Evolutionary conservation across 495 filamentous ascomycete species (phyloP).

Genomic region (Physcia stellaris): DNA sequence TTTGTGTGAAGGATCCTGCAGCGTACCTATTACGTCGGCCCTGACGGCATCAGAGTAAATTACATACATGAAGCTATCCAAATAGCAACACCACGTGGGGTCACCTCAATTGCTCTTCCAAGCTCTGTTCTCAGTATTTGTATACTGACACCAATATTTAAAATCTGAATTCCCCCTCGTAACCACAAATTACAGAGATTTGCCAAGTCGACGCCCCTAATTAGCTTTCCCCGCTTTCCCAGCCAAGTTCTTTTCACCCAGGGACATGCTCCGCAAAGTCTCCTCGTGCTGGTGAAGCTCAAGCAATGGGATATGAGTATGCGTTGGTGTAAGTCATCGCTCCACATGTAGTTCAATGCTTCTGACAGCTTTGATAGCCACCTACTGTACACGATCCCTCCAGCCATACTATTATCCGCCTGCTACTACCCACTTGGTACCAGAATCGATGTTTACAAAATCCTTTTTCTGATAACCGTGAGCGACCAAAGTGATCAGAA

Average conservation of each 20-base stretch:
- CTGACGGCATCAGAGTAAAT: too few species aligned
- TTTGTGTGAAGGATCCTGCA: too few species aligned
- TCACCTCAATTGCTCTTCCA: too few species aligned
- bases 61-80: too few species aligned
- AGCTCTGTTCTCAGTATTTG: too few species aligned
- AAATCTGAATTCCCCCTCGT: too few species aligned
- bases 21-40: too few species aligned
- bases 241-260: not conserved
- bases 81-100: too few species aligned
- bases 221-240: constrained; percentile 10
- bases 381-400: constrained; percentile 53
- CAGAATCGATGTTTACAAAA: constrained; percentile 42
- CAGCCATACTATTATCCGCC: constrained; percentile 39
- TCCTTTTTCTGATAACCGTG: constrained; percentile 36
- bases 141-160: too few species aligned
- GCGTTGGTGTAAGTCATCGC: constrained; percentile 43
- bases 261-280: constrained; percentile 4
- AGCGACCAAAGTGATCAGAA: not conserved
- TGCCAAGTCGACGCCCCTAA: too few species aligned
- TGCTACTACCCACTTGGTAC: constrained; percentile 45
- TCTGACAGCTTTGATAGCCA: constrained; percentile 33
- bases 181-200: too few species aligned
- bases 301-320: constrained; percentile 51
- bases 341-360: not conserved
- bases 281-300: constrained; percentile 1